These are phyloP conservation scores for Blastomyces gilchristii DNA, from an alignment of 2,329 filamentous ascomycete genomes.

Conservation along the genomic window DNA sequence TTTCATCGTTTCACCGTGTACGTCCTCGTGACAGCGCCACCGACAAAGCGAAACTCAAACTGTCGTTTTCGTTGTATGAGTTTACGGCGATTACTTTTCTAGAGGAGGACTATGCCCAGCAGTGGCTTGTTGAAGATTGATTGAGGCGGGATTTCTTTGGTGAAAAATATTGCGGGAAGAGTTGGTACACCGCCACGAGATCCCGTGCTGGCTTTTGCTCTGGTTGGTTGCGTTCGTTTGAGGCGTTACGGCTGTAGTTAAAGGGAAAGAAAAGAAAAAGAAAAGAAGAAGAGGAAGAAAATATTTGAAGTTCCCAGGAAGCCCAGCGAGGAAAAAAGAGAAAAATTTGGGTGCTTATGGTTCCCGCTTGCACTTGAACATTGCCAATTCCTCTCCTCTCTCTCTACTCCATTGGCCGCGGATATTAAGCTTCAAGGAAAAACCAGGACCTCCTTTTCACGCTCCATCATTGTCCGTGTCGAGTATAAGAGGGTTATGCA, in stretches of 20 bases:
- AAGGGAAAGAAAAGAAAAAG: background rate
- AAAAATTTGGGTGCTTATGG: background rate
- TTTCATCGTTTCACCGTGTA: background rate
- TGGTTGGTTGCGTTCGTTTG: background rate
- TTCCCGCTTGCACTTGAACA: background rate
- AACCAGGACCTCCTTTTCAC: background rate
- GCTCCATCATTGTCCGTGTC: background rate
- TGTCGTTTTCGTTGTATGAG: background rate
- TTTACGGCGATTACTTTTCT: background rate
- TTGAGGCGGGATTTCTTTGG: background rate
- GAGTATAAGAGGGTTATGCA: background rate
- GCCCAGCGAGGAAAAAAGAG: background rate
- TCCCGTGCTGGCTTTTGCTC: background rate
- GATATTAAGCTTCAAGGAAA: background rate
- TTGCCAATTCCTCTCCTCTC: background rate
- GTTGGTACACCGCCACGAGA: background rate
- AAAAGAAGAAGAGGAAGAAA: background rate
- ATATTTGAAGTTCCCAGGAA: background rate
- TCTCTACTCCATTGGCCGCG: background rate
- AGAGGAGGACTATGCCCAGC: background rate
- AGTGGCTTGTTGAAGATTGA: background rate
- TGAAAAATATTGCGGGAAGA: background rate
- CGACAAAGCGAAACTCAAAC: background rate
- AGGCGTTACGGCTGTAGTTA: background rate
- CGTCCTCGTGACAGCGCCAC: background rate